Evolutionary conservation across 2,329 filamentous ascomycete species (phyloP).

Genomic region (Penicillium rolfsii): DNA sequence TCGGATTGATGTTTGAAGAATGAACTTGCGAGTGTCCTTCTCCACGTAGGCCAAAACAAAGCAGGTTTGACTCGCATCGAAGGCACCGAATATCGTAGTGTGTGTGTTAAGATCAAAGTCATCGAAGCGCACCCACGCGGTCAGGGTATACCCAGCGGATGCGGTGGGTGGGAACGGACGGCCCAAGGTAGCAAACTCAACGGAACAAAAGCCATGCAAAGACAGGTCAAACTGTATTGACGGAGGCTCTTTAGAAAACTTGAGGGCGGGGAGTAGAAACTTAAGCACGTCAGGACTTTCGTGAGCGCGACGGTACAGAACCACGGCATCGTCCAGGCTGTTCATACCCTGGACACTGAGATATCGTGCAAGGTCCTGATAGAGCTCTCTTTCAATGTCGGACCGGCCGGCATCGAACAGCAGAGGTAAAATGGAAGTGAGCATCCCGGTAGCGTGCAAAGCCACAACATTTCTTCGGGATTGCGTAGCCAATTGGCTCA

Average conservation of each 20-base stretch:
- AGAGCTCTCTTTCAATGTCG: slow-evolving; percentile 59
- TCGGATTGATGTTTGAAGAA: slow-evolving; percentile 91
- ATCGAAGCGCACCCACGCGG: slow-evolving; percentile 87
- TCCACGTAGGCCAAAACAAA: slow-evolving; percentile 94
- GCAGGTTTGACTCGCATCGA: slow-evolving; percentile 87
- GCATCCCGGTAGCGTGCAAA: slow-evolving; percentile 71
- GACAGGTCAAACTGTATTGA: slow-evolving; percentile 95
- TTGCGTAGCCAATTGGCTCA: slow-evolving; percentile 60
- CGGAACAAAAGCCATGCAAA: slow-evolving; percentile 80
- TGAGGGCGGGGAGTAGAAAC: slow-evolving; percentile 75
- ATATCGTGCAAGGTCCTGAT: slow-evolving; percentile 67
- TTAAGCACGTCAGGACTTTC: slow-evolving; percentile 59
- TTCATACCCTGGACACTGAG: slow-evolving; percentile 77
- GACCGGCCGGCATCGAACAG: slow-evolving; percentile 63
- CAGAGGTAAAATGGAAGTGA: slow-evolving; percentile 67
- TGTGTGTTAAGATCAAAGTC: slow-evolving; percentile 81
- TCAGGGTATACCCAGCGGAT: slow-evolving; percentile 82
- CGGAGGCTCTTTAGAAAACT: slow-evolving; percentile 73
- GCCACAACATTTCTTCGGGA: slow-evolving; percentile 72
- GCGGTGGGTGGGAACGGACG: slow-evolving; percentile 80
- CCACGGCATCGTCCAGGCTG: slow-evolving; percentile 78
- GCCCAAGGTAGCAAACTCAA: slow-evolving; percentile 86
- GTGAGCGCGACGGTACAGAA: slow-evolving; percentile 65
- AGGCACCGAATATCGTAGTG: slow-evolving; percentile 94
- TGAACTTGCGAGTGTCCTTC: slow-evolving; percentile 89